Evolutionary conservation across 75 land plant species (phyloP), one percentile per base, ranked within the genome.

Genomic region (Picea glauca): DNA sequence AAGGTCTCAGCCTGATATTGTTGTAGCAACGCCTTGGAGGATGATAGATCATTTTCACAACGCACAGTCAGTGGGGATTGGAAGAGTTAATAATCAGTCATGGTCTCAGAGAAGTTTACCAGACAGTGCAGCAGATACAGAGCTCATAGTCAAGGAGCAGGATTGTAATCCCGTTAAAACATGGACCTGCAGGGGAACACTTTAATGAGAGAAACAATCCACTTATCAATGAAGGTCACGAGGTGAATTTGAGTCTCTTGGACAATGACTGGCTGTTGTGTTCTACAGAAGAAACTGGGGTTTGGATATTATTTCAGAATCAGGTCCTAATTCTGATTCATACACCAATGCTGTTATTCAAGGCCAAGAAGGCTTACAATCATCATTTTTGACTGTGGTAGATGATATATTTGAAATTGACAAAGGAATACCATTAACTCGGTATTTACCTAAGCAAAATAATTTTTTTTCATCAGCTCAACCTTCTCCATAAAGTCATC

Each of bases 1-100:
- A 67, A 91, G 99, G 79, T 88, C 94, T 60, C 88, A 86, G 85
- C 99, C 99, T 70, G 97, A 96, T 81, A 91, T 96, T 85, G 97
- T 96, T 75, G 93, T 96, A 56, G 99, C 99, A 11, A 96, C 97
- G 40, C 98, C 99, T 46, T 98, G 99, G 43, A 83, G 99, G 46
- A 92, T 96, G 89, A 89, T 96, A 72, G 99, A 96, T 77, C 99
- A 97, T 80, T 79, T 97, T 26, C 91, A 93, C 14, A 94, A 97
- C 83, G 81, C 95, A 8, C 91, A 89, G 74, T 46, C 26, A 26
- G 26, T 26, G 26, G 26, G 26, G 26, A 26, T 26, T 26, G 26
- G 26, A 26, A 26, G 26, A 26, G 26, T 26, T 26, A 26, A 26
- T 26, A 26, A 26, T 26, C 0, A 26, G 26, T 26, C 26, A 26